Percentiles rank a stretch among this genome's conserved stretches.
Evolutionary conservation across 192 early-diverging fungal species (phyloP).

Genomic region (Coemansia furcata): DNA sequence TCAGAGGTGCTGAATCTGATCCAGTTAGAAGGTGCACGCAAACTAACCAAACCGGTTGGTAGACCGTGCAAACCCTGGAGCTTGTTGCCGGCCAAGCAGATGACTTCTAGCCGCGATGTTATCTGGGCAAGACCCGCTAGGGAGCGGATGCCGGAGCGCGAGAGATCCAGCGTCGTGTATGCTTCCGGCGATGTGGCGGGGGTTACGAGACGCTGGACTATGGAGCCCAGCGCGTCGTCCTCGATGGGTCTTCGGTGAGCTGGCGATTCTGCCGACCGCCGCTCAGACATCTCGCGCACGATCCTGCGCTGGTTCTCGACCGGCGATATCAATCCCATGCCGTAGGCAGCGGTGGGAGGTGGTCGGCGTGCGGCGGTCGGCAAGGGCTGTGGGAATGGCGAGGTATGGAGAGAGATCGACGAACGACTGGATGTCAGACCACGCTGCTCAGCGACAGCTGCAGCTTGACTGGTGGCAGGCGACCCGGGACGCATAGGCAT

Average conservation of each 20-base stretch:
- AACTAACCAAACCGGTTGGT: conserved; percentile 36
- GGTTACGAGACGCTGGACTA: conserved; percentile 46
- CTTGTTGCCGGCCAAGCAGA: conserved; percentile 42
- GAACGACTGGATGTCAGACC: conserved; percentile 31
- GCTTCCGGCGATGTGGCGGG: conserved; percentile 42
- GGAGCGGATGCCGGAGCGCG: conserved; percentile 43
- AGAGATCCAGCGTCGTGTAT: conserved; percentile 38
- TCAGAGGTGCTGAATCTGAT: conserved; percentile 37
- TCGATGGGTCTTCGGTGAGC: conserved; percentile 21
- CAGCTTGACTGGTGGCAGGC: conserved; percentile 6
- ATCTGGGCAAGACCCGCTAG: conserved; percentile 39
- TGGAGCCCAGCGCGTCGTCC: conserved; percentile 46
- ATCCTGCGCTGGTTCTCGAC: conserved; percentile 34
- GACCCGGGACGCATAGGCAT: conserved; percentile 7
- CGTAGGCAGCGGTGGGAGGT: conserved; percentile 5
- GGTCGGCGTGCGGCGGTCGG: conserved; percentile 8
- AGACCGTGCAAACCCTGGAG: conserved; percentile 38
- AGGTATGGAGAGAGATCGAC: conserved; percentile 32
- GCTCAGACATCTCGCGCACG: conserved; percentile 47
- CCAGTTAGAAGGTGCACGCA: conserved; percentile 49
- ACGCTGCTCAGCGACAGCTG: conserved; percentile 3
- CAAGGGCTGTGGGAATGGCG: conserved; percentile 42
- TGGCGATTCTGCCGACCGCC: conserved; percentile 14
- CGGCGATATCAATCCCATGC: conserved; percentile 43
- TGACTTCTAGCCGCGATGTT: conserved; percentile 42